Evolutionary conservation across 164 flowering plant genomes (phyloP).

Genomic region (Vitis riparia): DNA sequence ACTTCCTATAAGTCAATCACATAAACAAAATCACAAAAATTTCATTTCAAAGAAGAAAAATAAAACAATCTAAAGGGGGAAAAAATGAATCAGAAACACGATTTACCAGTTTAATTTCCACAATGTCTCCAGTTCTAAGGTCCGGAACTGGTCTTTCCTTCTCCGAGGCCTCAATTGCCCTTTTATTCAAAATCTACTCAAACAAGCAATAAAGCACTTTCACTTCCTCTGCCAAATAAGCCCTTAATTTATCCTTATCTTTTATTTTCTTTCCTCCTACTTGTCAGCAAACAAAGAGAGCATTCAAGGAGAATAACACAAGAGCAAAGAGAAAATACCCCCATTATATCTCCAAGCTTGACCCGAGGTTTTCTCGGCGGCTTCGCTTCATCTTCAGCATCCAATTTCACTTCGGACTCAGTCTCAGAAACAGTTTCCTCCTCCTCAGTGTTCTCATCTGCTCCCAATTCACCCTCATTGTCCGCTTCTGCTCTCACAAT

Average conservation of each 20-base stretch:
- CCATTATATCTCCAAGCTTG: conserved; percentile 89
- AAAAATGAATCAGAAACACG: background rate
- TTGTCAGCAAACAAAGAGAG: conserved; percentile 1
- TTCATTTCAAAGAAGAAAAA: background rate
- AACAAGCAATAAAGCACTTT: background rate
- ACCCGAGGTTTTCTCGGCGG: conserved; percentile 52
- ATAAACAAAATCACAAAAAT: conserved; percentile 4
- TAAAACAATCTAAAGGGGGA: no score
- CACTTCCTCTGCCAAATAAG: background rate
- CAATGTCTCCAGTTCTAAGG: conserved; percentile 80
- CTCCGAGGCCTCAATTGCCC: conserved; percentile 79
- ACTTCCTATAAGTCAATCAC: conserved; percentile 64
- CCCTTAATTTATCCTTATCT: no score
- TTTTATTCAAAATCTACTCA: conserved; percentile 74
- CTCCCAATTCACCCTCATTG: conserved; percentile 27
- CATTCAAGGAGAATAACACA: background rate
- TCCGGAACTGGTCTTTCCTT: conserved; percentile 67
- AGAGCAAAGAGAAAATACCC: conserved; percentile 45
- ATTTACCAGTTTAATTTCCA: conserved; percentile 79
- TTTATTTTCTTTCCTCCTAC: background rate
- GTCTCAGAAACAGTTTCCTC: conserved; percentile 15
- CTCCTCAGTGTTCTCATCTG: conserved; percentile 19
- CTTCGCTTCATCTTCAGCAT: conserved; percentile 21
- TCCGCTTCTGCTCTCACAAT: conserved; percentile 50
- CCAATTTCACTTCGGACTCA: conserved; percentile 1